Conservation (phyloP, 768 basidiomycete genomes). For the Melanogaster broomeanus region DNA sequence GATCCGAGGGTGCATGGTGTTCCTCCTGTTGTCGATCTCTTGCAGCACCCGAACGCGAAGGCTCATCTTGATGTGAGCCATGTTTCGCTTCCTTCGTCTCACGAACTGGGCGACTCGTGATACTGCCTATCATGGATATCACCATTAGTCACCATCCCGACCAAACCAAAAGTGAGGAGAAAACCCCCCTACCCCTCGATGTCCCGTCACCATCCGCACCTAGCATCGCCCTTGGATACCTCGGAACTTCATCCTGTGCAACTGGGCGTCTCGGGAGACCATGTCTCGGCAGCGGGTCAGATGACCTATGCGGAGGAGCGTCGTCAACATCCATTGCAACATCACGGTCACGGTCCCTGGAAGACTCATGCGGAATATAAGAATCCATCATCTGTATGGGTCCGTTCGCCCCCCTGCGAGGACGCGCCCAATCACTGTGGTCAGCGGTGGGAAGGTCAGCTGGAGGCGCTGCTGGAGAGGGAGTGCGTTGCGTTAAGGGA, state of each 20-base stretch:
- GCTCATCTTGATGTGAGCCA: constrained; percentile 14
- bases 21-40: constrained; percentile 22
- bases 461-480: constrained; percentile 12
- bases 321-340: constrained; percentile 30
- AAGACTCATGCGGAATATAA: constrained; percentile 17
- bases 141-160: neutral
- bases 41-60: constrained; percentile 13
- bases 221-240: constrained; percentile 41
- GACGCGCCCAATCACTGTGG: constrained; percentile 15
- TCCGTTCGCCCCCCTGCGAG: constrained; percentile 13
- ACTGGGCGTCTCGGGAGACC: constrained; percentile 15
- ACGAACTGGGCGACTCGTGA: constrained; percentile 20
- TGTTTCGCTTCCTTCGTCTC: constrained; percentile 19
- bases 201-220: constrained; percentile 20
- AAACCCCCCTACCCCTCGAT: constrained; percentile 11
- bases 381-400: constrained; percentile 13
- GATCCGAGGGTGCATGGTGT: constrained; percentile 17
- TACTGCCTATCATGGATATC: neutral
- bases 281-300: constrained; percentile 18
- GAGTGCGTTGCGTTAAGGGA: constrained; percentile 12
- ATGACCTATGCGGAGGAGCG: constrained; percentile 17
- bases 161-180: neutral
- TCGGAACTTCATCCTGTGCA: constrained; percentile 29
- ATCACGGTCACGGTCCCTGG: constrained; percentile 23
- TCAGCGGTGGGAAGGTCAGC: constrained; percentile 3